Evolutionary conservation across 805 yeast species (phyloP).

Genomic region (Spathaspora girioi): DNA sequence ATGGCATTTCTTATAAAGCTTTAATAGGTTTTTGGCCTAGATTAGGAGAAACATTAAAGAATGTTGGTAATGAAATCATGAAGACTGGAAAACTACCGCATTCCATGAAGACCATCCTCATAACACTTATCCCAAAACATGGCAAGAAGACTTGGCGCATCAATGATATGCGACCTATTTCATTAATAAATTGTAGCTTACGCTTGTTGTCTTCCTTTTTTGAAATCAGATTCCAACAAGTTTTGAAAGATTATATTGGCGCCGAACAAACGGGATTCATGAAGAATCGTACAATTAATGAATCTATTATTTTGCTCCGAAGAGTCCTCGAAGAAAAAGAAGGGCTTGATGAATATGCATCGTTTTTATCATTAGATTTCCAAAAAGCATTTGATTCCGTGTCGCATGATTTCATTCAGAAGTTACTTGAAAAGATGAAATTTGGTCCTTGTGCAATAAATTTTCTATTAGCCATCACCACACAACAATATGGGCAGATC

Average conservation of each 20-base stretch:
- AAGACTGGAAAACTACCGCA: not conserved
- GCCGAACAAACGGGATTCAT: conserved; percentile 1
- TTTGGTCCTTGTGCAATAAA: too few relatives aligned
- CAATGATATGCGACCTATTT: not conserved
- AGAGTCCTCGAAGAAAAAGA: not conserved
- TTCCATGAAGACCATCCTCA: not conserved
- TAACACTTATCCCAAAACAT: conserved; percentile 1
- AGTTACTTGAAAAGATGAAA: too few relatives aligned
- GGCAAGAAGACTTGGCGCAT: not conserved
- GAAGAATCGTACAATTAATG: conserved; percentile 1
- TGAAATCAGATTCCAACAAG: not conserved
- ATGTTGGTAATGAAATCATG: conserved; percentile 2
- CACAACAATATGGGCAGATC: not conserved
- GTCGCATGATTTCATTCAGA: too few relatives aligned
- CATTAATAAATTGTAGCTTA: not conserved
- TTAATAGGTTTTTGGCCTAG: conserved; percentile 1
- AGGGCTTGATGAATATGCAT: not conserved
- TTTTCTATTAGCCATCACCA: too few relatives aligned
- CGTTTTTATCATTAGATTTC: too few relatives aligned
- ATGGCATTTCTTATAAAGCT: not conserved
- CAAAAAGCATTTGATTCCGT: too few relatives aligned
- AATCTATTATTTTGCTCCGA: conserved; percentile 1
- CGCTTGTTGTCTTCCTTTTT: conserved; percentile 1
- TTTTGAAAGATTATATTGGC: not conserved
- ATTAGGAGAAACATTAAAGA: not conserved